Conservation (phyloP, 768 basidiomycete species). For the Ramaria rubella region DNA sequence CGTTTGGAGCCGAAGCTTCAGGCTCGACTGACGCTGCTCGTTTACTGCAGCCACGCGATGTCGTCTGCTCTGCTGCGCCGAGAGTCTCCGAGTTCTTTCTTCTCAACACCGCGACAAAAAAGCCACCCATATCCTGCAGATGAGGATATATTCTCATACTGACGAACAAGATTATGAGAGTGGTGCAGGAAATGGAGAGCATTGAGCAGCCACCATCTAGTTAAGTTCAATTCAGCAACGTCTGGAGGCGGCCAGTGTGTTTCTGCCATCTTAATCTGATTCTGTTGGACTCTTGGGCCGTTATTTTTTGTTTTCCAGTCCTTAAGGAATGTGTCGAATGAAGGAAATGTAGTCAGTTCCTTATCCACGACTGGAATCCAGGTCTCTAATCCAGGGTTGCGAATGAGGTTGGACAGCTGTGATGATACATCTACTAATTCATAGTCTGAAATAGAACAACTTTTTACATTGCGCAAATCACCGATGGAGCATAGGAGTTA, state of each 20-base stretch:
- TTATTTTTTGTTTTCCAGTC: constrained; percentile 5
- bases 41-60: neutral
- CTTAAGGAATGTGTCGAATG: constrained; percentile 5
- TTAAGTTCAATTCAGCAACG: constrained; percentile 50
- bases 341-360: constrained; percentile 4
- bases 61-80: neutral
- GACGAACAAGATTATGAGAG: neutral
- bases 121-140: constrained; percentile 93
- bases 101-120: constrained; percentile 90
- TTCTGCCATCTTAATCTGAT: constrained; percentile 48
- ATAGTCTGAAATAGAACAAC: constrained; percentile 47
- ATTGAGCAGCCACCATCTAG: constrained; percentile 54
- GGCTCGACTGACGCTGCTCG: neutral
- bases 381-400: constrained; percentile 63
- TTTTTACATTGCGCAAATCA: no score
- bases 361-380: constrained; percentile 72
- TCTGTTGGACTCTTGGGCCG: constrained; percentile 3
- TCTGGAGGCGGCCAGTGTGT: constrained; percentile 79
- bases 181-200: neutral
- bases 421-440: constrained; percentile 71
- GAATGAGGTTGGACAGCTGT: constrained; percentile 63
- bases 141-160: constrained; percentile 93
- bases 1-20: neutral
- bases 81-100: constrained; percentile 21
- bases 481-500: no score